Base-by-base conservation (phyloP, 768 basidiomycete species). In the Lactifluus rugatus region DNA sequence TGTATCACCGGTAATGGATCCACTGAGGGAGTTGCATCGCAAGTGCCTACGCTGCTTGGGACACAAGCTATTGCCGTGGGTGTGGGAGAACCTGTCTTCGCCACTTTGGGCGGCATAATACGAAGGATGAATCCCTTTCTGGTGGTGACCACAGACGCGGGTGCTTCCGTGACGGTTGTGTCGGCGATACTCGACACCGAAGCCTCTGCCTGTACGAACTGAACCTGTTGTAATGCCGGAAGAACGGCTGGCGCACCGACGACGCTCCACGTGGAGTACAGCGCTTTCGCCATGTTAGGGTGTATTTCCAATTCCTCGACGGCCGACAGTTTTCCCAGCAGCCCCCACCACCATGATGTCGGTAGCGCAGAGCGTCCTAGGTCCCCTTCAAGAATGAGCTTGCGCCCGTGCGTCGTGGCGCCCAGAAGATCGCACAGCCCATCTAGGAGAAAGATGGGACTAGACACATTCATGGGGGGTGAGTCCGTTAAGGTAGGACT, bases 391-490 rank as follows among this genome's bases (percentile, higher is more conserved):
- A 60, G 53, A 5, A 45, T 26, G n/a, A 60, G 48, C 11, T 19
- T 39, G 26, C 48, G 58, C 13, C 16, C 58, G 4, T 3, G 4
- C n/a, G 8, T 39, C 5, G 54, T 48, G 7, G 52, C 54, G 11
- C 54, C 53, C 16, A 60, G 23, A 3, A 55, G 17, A 9, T 55
- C 48, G 9, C 53, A 60, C 21, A 60, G 6, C 6, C 3, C 19
- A 3, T 32, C 44, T 34, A 60, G 10, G 23, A 55, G 48, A 25
- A 55, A 55, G 21, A 60, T 55, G 7, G 58, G 54, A 47, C 58
- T 60, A 0, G 48, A 13, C 16, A 45, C 21, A 9, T 16, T 2
- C 17, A 26, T 23, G 8, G 2, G 21, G 19, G 2, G 13, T n/a
- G 26, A 0, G 10, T 21, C 31, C 32, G 5, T 32, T 23, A 19